Percentiles rank a stretch among this genome's conserved stretches.
Conservation (phyloP, 495 filamentous ascomycete species). For the Chaetomium tenue region DNA sequence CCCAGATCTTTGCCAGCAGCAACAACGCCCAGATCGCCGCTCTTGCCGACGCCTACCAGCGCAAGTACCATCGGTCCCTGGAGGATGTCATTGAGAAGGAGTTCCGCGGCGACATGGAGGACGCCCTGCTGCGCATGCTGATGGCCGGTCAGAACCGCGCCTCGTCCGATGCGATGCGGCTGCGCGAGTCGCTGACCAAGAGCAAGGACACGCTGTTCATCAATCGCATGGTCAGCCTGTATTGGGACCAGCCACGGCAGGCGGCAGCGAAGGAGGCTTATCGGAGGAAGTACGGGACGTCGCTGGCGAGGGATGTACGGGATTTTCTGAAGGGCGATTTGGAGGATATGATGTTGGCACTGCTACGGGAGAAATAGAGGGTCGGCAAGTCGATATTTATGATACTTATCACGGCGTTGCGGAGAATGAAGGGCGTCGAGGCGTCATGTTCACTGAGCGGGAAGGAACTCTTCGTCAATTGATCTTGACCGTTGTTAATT, state of each 20-base stretch:
- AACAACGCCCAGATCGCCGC: conserved; percentile 4
- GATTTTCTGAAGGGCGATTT: not conserved
- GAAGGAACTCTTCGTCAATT: too few relatives aligned
- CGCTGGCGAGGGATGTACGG: not conserved
- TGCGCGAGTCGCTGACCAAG: conserved; percentile 5
- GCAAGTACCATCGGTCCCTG: conserved; percentile 12
- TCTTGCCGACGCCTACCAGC: conserved; percentile 10
- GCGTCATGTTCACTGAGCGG: too few relatives aligned
- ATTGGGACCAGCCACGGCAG: not conserved
- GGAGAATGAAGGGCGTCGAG: too few relatives aligned
- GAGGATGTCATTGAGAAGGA: conserved; percentile 13
- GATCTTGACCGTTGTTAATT: too few relatives aligned
- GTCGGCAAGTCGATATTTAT: too few relatives aligned
- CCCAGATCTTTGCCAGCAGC: conserved; percentile 13
- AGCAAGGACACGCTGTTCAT: conserved; percentile 1
- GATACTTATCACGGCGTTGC: too few relatives aligned
- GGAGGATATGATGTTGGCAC: not conserved
- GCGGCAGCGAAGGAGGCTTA: conserved; percentile 8
- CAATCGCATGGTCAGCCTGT: not conserved
- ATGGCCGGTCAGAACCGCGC: not conserved
- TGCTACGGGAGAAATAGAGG: conserved; percentile 1
- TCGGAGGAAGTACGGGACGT: not conserved
- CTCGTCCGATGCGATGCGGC: not conserved
- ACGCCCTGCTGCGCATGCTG: conserved; percentile 16
- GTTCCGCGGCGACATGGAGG: conserved; percentile 15